Base-by-base conservation (phyloP, 768 basidiomycete species). In the Lactarius trivialis region DNA sequence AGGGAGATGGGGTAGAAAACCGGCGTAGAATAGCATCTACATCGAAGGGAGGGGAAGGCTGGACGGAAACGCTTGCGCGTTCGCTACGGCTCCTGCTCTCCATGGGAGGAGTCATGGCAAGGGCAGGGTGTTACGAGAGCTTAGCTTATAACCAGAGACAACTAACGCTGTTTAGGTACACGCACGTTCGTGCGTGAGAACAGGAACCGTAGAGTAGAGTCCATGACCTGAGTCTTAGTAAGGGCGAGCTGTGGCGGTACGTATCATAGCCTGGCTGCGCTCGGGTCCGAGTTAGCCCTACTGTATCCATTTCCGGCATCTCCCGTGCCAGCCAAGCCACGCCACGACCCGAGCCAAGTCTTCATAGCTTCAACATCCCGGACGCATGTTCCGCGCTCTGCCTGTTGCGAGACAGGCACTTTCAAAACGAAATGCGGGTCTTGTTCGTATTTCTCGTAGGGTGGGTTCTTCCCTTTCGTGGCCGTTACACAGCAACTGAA, bases 381-480 rank as follows among this genome's bases (percentile, higher is more conserved):
- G 65, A 67, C 69, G 68, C 64, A 80, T 80, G 79, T 73, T 77
- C 79, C 83, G 85, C 71, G 80, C 79, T 71, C 74, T 84, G 69
- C 76, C 81, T 74, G 79, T 80, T 69, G 78, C 80, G 50, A 81
- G 80, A 75, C 82, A 79, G 68, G 78, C 78, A 62, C 74, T 76
- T 56, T 74, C 69, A 34, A 68, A 68, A 77, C 66, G 74, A 55
- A 76, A 78, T 45, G 77, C 79, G 73, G 77, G 75, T 58, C 70
- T 76, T 58, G 76, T 82, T 58, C 79, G 80, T 72, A 80, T 82
- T 57, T 73, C 77, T 67, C 79, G 82, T 75, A 79, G 87, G 69
- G 89, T 90, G 71, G 73, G 82, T 73, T 26, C 19, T 45, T 59
- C 49, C 48, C 57, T 26, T 51, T 36, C 32, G 56, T 56, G 54